These are phyloP conservation scores for Ogataea nonfermentans DNA, from an alignment of 805 yeast species.

Conservation along the genomic window DNA sequence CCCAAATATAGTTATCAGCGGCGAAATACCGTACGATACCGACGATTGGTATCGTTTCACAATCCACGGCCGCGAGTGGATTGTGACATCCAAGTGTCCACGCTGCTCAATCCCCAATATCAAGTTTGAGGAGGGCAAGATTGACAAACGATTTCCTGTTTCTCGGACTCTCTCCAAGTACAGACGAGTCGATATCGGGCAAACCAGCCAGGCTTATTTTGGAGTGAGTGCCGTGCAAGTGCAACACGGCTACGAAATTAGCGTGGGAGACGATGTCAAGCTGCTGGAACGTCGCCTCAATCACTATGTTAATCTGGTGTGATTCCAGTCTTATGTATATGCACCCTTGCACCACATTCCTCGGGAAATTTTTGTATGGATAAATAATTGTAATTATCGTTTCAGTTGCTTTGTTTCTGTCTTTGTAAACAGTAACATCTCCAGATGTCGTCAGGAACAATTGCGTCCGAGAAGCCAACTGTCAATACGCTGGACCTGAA, in stretches of 20 bases:
- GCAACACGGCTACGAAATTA: slow-evolving; percentile 20
- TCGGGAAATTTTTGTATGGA: slow-evolving; percentile 8
- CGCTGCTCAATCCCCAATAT: slow-evolving; percentile 29
- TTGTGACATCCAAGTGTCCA: slow-evolving; percentile 29
- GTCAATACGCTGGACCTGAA: slow-evolving; percentile 22
- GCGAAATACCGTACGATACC: slow-evolving; percentile 20
- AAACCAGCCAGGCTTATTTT: slow-evolving; percentile 15
- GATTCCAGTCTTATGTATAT: not conserved
- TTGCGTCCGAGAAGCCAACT: slow-evolving; percentile 6
- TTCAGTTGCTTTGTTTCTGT: slow-evolving; percentile 11
- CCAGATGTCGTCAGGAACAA: slow-evolving; percentile 8
- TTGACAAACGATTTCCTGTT: slow-evolving; percentile 19
- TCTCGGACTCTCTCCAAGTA: slow-evolving; percentile 22
- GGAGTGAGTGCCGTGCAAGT: slow-evolving; percentile 27
- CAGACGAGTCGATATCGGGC: slow-evolving; percentile 25
- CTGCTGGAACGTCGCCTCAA: slow-evolving; percentile 21
- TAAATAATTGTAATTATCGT: slow-evolving; percentile 18
- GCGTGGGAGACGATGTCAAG: slow-evolving; percentile 22
- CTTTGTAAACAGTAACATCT: slow-evolving; percentile 1
- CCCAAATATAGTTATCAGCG: slow-evolving; percentile 25
- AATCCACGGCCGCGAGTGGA: slow-evolving; percentile 20
- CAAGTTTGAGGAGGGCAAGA: slow-evolving; percentile 17
- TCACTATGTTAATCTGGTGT: slow-evolving; percentile 14
- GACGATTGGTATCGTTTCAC: slow-evolving; percentile 27
- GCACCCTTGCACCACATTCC: slow-evolving; percentile 13